Base-by-base conservation (phyloP, 1,284 basidiomycete species). In the Apiotrichum gracile region DNA sequence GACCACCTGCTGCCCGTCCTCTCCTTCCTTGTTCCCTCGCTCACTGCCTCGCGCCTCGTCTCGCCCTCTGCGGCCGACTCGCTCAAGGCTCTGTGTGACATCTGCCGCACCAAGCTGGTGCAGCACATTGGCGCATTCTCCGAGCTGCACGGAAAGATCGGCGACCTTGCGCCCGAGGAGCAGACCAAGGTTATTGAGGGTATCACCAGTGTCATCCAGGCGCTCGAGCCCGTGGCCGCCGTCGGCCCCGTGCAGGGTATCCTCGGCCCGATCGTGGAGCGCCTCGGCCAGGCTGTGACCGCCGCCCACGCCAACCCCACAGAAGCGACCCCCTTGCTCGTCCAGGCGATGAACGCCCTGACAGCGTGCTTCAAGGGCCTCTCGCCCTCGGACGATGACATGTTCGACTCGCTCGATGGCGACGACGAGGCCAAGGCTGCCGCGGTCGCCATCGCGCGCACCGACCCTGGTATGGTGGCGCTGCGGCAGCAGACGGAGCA, bases 181-280 rank as follows among this genome's bases (percentile, higher is more conserved):
- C 88, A 87, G 73, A 82, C 84, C 59, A 93, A 91, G 73, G 87
- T 93, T 1, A 77, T 93, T 47, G 87, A 93, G 69, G 88, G 85
- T 0, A 91, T 94, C 53, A 84, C 88, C 2, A 91, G 88, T 56
- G 88, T 94, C 2, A 87, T 93, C 41, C 88, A 93, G 64, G 91
- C 90, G 0, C 70, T 94, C 47, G 83, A 86, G 0, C 84, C 88
- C 0, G 75, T 77, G 21, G 85, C 90, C 47, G 87, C 83, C 49
- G 84, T 92, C 25, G 80, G 83, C 1, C 86, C 88, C 0, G 79
- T 91, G n/a, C 83, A 88, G 84, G 84, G 83, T 4, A 86, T 92
- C 52, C 80, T 89, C 7, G 80, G 77, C 45, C 90, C 91, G 0
- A 83, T 92, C 3, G 77, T 90, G 2, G 78, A 83, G 31, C 86